Evolutionary conservation across 2,329 filamentous ascomycete genomes (phyloP), one percentile per base, ranked within the genome.

Genomic region (Colletotrichum sp.): DNA sequence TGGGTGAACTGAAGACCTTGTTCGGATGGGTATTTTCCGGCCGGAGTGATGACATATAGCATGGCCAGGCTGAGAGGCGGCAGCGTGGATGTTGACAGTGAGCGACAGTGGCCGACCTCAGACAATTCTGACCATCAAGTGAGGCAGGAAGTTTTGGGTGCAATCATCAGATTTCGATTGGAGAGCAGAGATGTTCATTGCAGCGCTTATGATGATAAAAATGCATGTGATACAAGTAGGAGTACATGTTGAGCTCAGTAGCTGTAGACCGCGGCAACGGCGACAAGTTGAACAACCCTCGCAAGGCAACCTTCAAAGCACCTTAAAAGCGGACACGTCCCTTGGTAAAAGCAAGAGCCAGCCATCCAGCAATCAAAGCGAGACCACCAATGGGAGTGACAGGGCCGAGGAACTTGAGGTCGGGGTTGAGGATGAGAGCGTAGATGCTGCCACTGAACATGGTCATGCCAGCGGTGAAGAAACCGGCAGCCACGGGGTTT

Each of bases 391-490:
- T 75, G 16, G 93, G 93, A 66, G 93, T 94, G 15, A 93, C 89
- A 1, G 93, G 92, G 0, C 93, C 92, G 77, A 94, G 75, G 71
- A 87, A 85, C 80, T 89, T 90, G 84, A 92, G 93, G 32, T 90
- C 87, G 24, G 92, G 90, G 83, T 93, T 89, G n/a, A 94, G 85
- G 1, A 90, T 87, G 12, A 94, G 87, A 12, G 91, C 86, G 82
- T 94, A 94, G 78, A 94, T 89, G 80, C 89, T 91, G 3, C 93
- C 93, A 75, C 89, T 91, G 83, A 94, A 94, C 87, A 93, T 89
- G 6, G 90, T 91, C 86, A 94, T 93, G 68, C 93, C 92, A 1
- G 90, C 90, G 0, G 90, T 89, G 81, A 94, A 90, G n/a, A 93
- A 85, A 3, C 84, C 84, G 68, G 89, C 89, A 21, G 92, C 91